These are phyloP conservation scores for Neocallimastix lanati DNA, from an alignment of 192 early-diverging fungal species.

Conservation along the genomic window DNA sequence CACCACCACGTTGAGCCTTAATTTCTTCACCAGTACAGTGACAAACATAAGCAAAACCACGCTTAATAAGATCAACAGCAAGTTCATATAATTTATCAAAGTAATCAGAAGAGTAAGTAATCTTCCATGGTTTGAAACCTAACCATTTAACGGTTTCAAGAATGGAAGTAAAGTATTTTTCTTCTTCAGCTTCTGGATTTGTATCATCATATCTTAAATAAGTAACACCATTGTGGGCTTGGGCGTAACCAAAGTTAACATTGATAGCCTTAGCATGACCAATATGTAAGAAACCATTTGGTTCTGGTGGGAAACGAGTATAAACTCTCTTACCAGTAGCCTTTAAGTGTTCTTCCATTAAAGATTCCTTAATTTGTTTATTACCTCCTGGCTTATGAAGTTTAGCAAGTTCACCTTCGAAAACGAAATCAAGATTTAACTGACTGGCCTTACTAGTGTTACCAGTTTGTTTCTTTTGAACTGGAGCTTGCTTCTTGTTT, in stretches of 20 bases:
- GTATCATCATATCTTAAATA: slow-evolving; percentile 86
- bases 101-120: slow-evolving; percentile 96
- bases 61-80: slow-evolving; percentile 74
- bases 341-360: slow-evolving; percentile 78
- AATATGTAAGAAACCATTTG: slow-evolving; percentile 96
- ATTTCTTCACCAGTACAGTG: slow-evolving; percentile 94
- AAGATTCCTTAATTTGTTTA: slow-evolving; percentile 76
- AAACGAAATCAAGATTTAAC: slow-evolving; percentile 37
- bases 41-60: slow-evolving; percentile 82
- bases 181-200: slow-evolving; percentile 85
- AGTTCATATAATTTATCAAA: slow-evolving; percentile 92
- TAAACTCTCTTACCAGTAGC: slow-evolving; percentile 78
- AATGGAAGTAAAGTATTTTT: slow-evolving; percentile 88
- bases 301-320: slow-evolving; percentile 98
- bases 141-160: slow-evolving; percentile 87
- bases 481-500: slow-evolving; percentile 4
- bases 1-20: slow-evolving; percentile 76
- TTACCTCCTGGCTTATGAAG: slow-evolving; percentile 94
- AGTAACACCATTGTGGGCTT: slow-evolving; percentile 67
- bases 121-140: slow-evolving; percentile 74
- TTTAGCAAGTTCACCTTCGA: slow-evolving; percentile 78
- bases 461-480: slow-evolving; percentile 5
- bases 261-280: slow-evolving; percentile 99
- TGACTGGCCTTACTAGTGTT: slow-evolving; percentile 15
- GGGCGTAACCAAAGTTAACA: slow-evolving; percentile 97